Evolutionary conservation across 2,329 filamentous ascomycete genomes (phyloP).

Genomic region (Aspergillus sp.): DNA sequence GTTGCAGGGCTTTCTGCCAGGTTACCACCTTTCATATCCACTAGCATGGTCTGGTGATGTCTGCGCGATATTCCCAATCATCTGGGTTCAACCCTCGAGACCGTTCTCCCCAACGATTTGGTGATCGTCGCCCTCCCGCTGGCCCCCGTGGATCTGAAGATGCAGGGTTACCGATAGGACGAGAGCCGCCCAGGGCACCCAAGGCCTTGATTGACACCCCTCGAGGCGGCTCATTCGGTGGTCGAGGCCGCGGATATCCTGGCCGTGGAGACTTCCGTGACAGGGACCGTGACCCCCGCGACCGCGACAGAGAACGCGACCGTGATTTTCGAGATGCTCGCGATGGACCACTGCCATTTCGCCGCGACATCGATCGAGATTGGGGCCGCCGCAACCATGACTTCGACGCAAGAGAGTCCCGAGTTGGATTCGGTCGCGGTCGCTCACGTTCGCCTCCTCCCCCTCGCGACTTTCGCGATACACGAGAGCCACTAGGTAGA

Average conservation of each 20-base stretch:
- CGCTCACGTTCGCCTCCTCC: slow-evolving; percentile 48
- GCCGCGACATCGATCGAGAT: slow-evolving; percentile 49
- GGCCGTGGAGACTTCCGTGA: slow-evolving; percentile 41
- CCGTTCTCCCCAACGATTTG: slow-evolving; percentile 72
- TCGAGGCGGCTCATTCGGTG: slow-evolving; percentile 54
- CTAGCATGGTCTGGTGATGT: slow-evolving; percentile 51
- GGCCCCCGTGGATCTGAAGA: slow-evolving; percentile 60
- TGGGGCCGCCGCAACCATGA: slow-evolving; percentile 54
- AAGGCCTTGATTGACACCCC: slow-evolving; percentile 75
- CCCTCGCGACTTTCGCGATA: slow-evolving; percentile 46
- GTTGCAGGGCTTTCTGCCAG: slow-evolving; percentile 27
- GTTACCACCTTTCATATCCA: slow-evolving; percentile 22
- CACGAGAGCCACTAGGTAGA: slow-evolving; percentile 40
- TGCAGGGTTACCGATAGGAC: slow-evolving; percentile 60
- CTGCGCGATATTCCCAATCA: slow-evolving; percentile 66
- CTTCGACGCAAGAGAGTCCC: slow-evolving; percentile 49
- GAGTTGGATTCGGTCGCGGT: slow-evolving; percentile 51
- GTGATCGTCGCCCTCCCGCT: slow-evolving; percentile 68
- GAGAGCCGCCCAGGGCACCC: slow-evolving; percentile 80
- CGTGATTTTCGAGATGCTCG: slow-evolving; percentile 46
- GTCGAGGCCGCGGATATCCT: slow-evolving; percentile 50
- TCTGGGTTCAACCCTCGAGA: slow-evolving; percentile 68
- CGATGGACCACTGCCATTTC: slow-evolving; percentile 44
- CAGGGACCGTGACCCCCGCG: slow-evolving; percentile 68
- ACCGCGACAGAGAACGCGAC: slow-evolving; percentile 49